Evolutionary conservation across 2,329 filamentous ascomycete genomes (phyloP), one percentile per base, ranked within the genome.

Genomic region (Colletotrichum sublineola): DNA sequence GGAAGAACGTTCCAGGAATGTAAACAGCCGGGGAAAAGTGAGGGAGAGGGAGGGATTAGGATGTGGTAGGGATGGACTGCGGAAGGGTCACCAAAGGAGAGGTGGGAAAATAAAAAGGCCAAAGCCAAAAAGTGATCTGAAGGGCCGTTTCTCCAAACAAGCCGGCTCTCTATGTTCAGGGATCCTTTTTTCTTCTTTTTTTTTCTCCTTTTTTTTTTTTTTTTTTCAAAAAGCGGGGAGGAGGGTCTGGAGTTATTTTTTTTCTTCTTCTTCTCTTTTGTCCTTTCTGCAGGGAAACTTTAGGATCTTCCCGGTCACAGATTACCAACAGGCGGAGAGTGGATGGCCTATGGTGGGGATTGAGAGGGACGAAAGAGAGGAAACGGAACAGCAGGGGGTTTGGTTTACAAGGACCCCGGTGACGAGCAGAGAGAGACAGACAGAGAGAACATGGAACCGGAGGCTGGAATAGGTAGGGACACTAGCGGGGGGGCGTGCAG

Each of bases 11-110:
- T 31, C 61, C 42, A 53, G 53, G 60, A 65, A 52, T 53, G 66
- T 60, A 61, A 65, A 65, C 70, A 70, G 57, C n/a, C 38, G 53
- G 60, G 31, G 48, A 14, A 46, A 3, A 44, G 15, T 44, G 42
- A 44, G 6, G 40, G 55, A 46, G 9, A 60, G 20, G 46, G 2
- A 44, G 38, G 60, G 50, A 63, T 66, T n/a, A 42, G 67, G 58
- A 57, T 57, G 6, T 15, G 31, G 66, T 20, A 68, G 24, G 57
- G 55, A 64, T 36, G 44, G 46, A 63, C 44, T 60, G 62, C 36
- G 31, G 52, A 40, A 53, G 55, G 29, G 52, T 36, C 58, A 15
- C 52, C 48, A 53, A 38, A 56, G 48, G 11, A 24, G 57, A 50
- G 36, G n/a, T 33, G 42, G 9, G 18, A 48, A 29, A 36, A 5